Evolutionary conservation across 371 early-diverging fungal genomes (phyloP), one percentile per base, ranked within the genome.

Genomic region (Smittium culicis): DNA sequence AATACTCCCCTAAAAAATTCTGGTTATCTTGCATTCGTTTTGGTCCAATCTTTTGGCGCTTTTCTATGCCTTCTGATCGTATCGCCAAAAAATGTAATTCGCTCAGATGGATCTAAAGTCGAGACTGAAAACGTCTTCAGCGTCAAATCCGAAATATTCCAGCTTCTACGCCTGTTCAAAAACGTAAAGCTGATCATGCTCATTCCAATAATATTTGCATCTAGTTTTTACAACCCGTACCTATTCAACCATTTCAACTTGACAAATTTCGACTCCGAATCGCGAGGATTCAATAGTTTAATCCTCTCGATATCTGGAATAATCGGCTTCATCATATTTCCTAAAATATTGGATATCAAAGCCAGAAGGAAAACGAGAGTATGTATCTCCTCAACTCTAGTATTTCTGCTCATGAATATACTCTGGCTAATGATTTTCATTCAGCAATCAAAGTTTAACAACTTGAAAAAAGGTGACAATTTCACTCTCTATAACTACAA

Each of bases 241-340:
- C 88, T 86, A 65, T 82, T 82, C 66, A 76, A 70, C 1, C 63
- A 66, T 32, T 71, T 71, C 68, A 75, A 75, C 34, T 75, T 66
- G 68, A 78, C 77, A 55, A 67, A 71, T 66, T 87, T 87, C 69
- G 78, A 79, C 58, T 67, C 78, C 35, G 80, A 84, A 29, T 80
- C 86, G 3, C 79, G 86, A 58, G 77, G 77, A 0, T 77, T 88
- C 68, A 88, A 88, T 73, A 82, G 82, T 61, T 70, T 80, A 34
- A 75, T 82, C 66, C 87, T 87, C 70, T 88, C 87, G 88, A 67
- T 72, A 24, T 75, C 86, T 66, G 86, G 87, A 72, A 86, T 86
- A 34, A 16, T 86, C 33, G 86, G 82, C 5, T 80, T 86, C 0
- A 69, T 79, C 31, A 29, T 69, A 28, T 76, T 83, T 57, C 85